phyloP scores from a whole-genome alignment of 169 alveolate genomes.

The Cryptosporidium xiaoi region DNA sequence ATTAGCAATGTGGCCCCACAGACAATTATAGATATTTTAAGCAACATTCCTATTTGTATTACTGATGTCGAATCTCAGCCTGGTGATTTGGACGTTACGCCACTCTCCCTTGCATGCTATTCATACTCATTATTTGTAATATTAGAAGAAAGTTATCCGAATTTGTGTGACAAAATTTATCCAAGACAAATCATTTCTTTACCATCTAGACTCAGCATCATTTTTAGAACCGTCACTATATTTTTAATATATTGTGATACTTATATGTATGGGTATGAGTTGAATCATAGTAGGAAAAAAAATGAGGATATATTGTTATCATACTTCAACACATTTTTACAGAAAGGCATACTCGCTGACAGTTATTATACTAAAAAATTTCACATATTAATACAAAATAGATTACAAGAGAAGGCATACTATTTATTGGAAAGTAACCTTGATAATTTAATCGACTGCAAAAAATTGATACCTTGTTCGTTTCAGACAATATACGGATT shows the following conservation, averaged over 20 bases:
- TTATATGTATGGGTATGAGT: conserved; percentile 22
- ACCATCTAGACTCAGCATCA: conserved; percentile 20
- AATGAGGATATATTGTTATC: conserved; percentile 29
- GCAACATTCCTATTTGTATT: conserved; percentile 62
- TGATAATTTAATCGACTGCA: conserved; percentile 7
- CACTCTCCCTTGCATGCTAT: conserved; percentile 54
- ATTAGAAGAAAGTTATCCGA: conserved; percentile 14
- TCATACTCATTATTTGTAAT: conserved; percentile 46
- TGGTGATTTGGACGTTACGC: conserved; percentile 68
- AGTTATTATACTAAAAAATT: neutral
- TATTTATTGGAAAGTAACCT: conserved; percentile 24
- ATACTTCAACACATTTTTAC: conserved; percentile 33
- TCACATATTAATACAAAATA: conserved; percentile 9
- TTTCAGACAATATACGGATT: conserved; percentile 43
- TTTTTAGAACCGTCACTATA: conserved; percentile 37
- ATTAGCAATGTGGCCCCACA: conserved; percentile 38
- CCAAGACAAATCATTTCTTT: conserved; percentile 47
- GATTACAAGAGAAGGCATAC: conserved; percentile 68
- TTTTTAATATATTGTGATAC: conserved; percentile 37
- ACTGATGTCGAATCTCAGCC: conserved; percentile 47
- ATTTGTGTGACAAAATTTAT: conserved; percentile 4
- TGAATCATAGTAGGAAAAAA: neutral
- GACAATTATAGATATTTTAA: conserved; percentile 23
- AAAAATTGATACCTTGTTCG: neutral
- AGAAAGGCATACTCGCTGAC: neutral